Conservation (phyloP, 305 asterid genomes). For the Fraxinus sp. region DNA sequence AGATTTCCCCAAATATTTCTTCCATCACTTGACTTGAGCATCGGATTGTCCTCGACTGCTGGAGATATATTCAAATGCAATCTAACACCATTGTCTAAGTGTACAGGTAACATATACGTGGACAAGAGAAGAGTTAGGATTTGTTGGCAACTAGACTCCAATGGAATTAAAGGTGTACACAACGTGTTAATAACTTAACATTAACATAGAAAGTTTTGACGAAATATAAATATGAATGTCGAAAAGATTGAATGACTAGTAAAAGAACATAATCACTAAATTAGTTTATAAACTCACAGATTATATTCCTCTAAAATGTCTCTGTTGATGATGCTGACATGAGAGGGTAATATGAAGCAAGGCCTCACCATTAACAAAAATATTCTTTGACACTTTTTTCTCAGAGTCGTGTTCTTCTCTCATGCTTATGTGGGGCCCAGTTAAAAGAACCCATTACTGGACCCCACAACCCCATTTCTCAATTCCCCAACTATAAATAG, state of each 20-base stretch:
- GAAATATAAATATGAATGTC: background rate
- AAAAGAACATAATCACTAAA: background rate
- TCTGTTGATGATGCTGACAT: slow-evolving; percentile 11
- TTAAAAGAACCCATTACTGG: background rate
- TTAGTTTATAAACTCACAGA: background rate
- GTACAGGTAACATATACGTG: background rate
- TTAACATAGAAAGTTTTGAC: background rate
- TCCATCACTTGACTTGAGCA: background rate
- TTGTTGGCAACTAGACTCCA: no score
- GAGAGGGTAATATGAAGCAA: slow-evolving; percentile 11
- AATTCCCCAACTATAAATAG: slow-evolving; percentile 52
- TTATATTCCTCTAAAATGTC: background rate
- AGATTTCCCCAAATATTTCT: background rate
- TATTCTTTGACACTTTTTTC: slow-evolving; percentile 15
- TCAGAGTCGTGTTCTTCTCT: background rate
- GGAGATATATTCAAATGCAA: background rate
- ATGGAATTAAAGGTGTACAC: background rate
- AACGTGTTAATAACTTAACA: background rate
- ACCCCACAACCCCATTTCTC: slow-evolving; percentile 1
- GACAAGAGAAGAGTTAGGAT: background rate
- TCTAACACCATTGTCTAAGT: background rate
- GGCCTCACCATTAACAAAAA: slow-evolving; percentile 13
- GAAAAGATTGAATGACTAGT: background rate
- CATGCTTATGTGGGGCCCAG: background rate
- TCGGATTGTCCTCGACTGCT: background rate